Base-by-base conservation (phyloP, 176 grass and related monocot species). In the Avena eriantha region DNA sequence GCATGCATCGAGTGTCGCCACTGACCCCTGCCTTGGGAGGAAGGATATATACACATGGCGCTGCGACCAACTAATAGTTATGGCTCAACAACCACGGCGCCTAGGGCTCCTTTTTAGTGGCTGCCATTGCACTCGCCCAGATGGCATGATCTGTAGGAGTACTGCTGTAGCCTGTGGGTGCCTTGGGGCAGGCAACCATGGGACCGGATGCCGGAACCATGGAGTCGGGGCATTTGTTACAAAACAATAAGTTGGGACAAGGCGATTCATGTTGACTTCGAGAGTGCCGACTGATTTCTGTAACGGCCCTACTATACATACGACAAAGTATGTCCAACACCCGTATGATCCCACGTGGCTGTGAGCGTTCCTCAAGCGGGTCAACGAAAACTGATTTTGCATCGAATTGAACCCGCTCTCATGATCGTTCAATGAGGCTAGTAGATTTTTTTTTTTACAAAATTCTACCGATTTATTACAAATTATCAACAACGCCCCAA, bases 71-170 rank as follows among this genome's bases (percentile, higher is more conserved):
- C 82, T 13, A 86, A 58, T 23, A 89, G 48, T 73, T 41, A 92
- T 83, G 79, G 79, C 83, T 83, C 83, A 92, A 83, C 90, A 33
- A 89, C 86, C 86, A 0, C 6, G 3, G 3, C 46, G 50, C 36
- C 22, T 11, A 7, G 63, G 29, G 43, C 43, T 29, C 23, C 13
- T 46, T 54, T 56, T 61, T 73, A 73, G 22, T 83, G 53, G 55
- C 73, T 39, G 67, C 34, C 77, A 85, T 11, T 73, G 69, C 19
- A 69, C 80, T 50, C 18, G 3, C 29, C 49, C 13, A 45, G 6
- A 21, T 58, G 39, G 50, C 3, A 11, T 29, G 49, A 69, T 83
- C 74, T 84, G 74, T n/a, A n/a, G n/a, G 6, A 41, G 39, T 41
- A 7, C 39, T 50, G 45, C 45, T 41, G 45, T 47, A 10, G 6